Evolutionary conservation across 106 monocot genomes (phyloP).

Genomic region (Apostasia shenzhenica): DNA sequence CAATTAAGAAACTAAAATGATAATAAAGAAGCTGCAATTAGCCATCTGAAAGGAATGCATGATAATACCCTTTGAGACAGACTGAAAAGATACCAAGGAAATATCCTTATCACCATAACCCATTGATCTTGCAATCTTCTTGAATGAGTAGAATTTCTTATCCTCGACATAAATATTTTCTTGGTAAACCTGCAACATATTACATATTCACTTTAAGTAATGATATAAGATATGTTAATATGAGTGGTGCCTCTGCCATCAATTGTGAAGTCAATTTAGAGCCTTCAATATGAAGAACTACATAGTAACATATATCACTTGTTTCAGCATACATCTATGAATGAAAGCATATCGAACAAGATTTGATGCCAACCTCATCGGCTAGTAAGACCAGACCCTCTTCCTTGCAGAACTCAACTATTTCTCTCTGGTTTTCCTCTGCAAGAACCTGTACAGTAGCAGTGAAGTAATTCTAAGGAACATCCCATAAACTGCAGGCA

Average conservation of each 20-base stretch:
- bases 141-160: conserved; percentile 94
- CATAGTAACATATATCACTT: no score
- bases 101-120: conserved; percentile 76
- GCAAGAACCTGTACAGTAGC: conserved; percentile 59
- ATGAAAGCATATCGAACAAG: no score
- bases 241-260: no score
- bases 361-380: conserved; percentile 57
- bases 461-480: neutral
- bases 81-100: conserved; percentile 82
- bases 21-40: neutral
- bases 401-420: conserved; percentile 87
- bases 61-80: conserved; percentile 78
- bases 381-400: conserved; percentile 91
- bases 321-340: no score
- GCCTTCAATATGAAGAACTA: no score
- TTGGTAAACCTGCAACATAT: conserved; percentile 74
- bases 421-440: conserved; percentile 72
- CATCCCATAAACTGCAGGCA: no score
- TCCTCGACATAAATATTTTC: conserved; percentile 86
- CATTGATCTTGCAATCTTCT: conserved; percentile 87
- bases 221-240: no score
- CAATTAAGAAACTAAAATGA: no score
- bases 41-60: neutral
- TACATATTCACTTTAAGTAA: no score
- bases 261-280: no score